Evolutionary conservation across 108 stramenopile genomes (phyloP).

Genomic region (Nitzschia sp.): DNA sequence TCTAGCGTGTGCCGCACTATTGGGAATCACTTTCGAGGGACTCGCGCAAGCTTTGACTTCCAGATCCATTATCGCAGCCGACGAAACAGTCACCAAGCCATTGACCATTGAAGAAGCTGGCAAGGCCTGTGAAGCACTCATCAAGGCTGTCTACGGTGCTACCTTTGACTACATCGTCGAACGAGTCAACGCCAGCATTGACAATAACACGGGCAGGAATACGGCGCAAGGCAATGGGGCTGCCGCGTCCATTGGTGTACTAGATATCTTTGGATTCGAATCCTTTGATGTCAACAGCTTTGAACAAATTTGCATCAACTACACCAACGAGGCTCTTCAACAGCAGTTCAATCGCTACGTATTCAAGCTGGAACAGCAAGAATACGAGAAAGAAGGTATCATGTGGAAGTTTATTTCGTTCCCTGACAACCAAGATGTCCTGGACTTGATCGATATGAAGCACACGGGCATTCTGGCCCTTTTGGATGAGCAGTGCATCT

Average conservation of each 20-base stretch:
- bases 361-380: slow-evolving; percentile 96
- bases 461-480: slow-evolving; percentile 90
- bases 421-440: slow-evolving; percentile 96
- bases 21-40: slow-evolving; percentile 75
- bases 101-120: slow-evolving; percentile 75
- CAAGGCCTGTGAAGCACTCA: slow-evolving; percentile 91
- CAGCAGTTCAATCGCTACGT: slow-evolving; percentile 99
- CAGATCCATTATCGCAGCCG: slow-evolving; percentile 76
- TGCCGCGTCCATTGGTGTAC: slow-evolving; percentile 87
- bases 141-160: slow-evolving; percentile 93
- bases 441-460: slow-evolving; percentile 94
- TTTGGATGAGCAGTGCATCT: slow-evolving; percentile 93
- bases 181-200: slow-evolving; percentile 80
- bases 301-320: slow-evolving; percentile 98
- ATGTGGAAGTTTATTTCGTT: slow-evolving; percentile 92
- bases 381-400: slow-evolving; percentile 95
- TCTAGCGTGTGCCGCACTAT: slow-evolving; percentile 63
- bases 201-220: slow-evolving; percentile 8
- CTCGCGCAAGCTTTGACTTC: slow-evolving; percentile 81
- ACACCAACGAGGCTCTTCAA: slow-evolving; percentile 97
- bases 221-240: slow-evolving; percentile 8
- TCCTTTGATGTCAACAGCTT: slow-evolving; percentile 88
- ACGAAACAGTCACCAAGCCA: slow-evolving; percentile 71
- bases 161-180: slow-evolving; percentile 91
- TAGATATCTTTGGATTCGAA: slow-evolving; percentile 98